Conservation (phyloP, 1,139 yeast genomes). For the Suhomyces maxii region DNA sequence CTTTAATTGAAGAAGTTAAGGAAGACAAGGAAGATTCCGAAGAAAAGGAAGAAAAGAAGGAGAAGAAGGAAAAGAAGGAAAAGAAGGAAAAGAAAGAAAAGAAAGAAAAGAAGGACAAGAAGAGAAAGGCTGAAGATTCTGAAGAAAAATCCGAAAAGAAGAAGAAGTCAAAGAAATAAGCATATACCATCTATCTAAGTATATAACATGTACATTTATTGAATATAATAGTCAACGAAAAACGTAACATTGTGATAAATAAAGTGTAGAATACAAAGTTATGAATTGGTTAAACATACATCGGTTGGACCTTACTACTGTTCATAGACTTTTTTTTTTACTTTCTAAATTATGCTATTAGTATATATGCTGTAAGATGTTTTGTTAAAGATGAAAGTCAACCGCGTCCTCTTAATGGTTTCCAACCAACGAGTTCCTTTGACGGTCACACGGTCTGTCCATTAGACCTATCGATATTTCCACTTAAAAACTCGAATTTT, state of each 20-base stretch:
- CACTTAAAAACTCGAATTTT: slow-evolving; percentile 18
- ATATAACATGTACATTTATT: slow-evolving; percentile 13
- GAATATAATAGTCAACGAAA: background rate
- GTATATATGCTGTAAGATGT: too few species aligned
- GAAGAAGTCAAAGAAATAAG: slow-evolving; percentile 36
- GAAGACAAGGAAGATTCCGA: slow-evolving; percentile 34
- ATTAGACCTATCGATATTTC: slow-evolving; percentile 5
- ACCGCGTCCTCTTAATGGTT: too few species aligned
- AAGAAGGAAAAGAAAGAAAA: slow-evolving; percentile 69
- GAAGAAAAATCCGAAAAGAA: slow-evolving; percentile 42
- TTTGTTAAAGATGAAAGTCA: too few species aligned
- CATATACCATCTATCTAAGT: slow-evolving; percentile 10
- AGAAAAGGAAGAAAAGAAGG: slow-evolving; percentile 30
- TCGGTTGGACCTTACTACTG: too few species aligned
- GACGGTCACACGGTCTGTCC: too few species aligned
- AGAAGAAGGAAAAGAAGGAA: slow-evolving; percentile 58
- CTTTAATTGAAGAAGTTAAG: slow-evolving; percentile 40
- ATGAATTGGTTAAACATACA: too few species aligned
- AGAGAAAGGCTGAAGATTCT: slow-evolving; percentile 60
- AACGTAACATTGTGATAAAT: background rate
- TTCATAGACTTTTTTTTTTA: too few species aligned
- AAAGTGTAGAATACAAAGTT: too few species aligned
- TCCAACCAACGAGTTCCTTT: too few species aligned
- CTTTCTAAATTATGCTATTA: too few species aligned
- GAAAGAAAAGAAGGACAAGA: slow-evolving; percentile 51